Evolutionary conservation across 306 rosid species (phyloP), one percentile per base, ranked within the genome.

Genomic region (Prinsepia uniflora): DNA sequence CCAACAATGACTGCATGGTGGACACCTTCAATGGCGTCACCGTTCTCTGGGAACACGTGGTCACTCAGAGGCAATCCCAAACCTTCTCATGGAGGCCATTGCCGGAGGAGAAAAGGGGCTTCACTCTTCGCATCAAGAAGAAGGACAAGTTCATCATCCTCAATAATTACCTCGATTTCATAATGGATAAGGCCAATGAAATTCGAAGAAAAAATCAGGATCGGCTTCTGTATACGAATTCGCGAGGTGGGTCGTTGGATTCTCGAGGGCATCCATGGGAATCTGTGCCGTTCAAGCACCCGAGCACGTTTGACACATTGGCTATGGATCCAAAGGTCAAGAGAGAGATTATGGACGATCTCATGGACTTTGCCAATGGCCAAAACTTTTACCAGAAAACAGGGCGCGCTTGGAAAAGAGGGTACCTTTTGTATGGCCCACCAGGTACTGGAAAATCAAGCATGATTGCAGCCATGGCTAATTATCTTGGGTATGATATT

Each of bases 381-480:
- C 92, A 94, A 42, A n/a, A 68, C 0, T 94, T 94, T 65, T 94
- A 94, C 49, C 97, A 94, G 69, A 89, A 76, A 15, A 94, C 97
- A 0, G 99, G 99, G 0, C 79, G 99, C 7, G 97, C 99, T 4
- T 94, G 99, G 99, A 94, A 94, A 40, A 79, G 99, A 17, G 99
- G 99, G 1, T 94, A 94, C 54, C 90, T 94, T 9, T 78, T 94
- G 1, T 94, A 86, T 49, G 99, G 99, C 1, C 97, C 99, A 1
- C 99, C 99, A 0, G 99, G 99, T 0, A 94, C 99, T 8, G 99
- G 99, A 0, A 94, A 94, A 67, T 94, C 99, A 0, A 89, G 96
- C 68, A 89, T 94, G 99, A 94, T 94, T 20, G 99, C 99, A 0
- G 99, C 99, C 2, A 94, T 94, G 96, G 99, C 99, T 0, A 94